phyloP scores from a whole-genome alignment of 2,329 filamentous ascomycete species.

The Botrytis cinerea region DNA sequence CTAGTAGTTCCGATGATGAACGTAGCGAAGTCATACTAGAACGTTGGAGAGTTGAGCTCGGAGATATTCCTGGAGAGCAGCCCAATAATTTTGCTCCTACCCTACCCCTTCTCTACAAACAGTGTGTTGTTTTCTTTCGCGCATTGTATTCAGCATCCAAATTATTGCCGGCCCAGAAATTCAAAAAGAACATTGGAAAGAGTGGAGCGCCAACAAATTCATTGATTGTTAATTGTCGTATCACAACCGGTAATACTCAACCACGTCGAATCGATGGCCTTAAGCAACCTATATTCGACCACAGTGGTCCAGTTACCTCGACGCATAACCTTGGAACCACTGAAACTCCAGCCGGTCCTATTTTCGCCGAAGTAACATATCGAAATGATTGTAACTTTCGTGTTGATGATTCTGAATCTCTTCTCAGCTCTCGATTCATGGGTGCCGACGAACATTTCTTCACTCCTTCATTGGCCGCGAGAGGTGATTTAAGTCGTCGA shows the following conservation, averaged over 20 bases:
- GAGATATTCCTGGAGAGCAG: conserved; percentile 54
- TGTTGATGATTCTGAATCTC: conserved; percentile 85
- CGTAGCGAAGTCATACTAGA: conserved; percentile 75
- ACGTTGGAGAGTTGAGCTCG: conserved; percentile 85
- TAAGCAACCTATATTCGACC: conserved; percentile 67
- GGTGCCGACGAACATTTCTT: conserved; percentile 87
- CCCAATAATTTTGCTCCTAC: conserved; percentile 60
- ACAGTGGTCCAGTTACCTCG: conserved; percentile 64
- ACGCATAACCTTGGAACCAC: conserved; percentile 81
- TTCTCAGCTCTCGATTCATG: conserved; percentile 92
- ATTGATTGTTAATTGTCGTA: conserved; percentile 77
- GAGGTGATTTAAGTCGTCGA: conserved; percentile 42
- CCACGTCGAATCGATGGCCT: conserved; percentile 66
- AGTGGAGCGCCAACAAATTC: conserved; percentile 60
- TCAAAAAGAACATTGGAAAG: conserved; percentile 71
- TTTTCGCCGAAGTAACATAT: conserved; percentile 81
- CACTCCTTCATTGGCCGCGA: conserved; percentile 66
- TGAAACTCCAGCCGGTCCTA: conserved; percentile 81
- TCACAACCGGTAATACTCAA: conserved; percentile 60
- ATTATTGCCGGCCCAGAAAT: conserved; percentile 83
- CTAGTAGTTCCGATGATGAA: conserved; percentile 48
- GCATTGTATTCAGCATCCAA: conserved; percentile 82
- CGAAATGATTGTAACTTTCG: conserved; percentile 88
- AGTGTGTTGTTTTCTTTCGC: conserved; percentile 91
- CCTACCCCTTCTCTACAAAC: conserved; percentile 92